Evolutionary conservation across 2,329 filamentous ascomycete genomes (phyloP), one percentile per base, ranked within the genome.

Genomic region (Colletotrichum lupini): DNA sequence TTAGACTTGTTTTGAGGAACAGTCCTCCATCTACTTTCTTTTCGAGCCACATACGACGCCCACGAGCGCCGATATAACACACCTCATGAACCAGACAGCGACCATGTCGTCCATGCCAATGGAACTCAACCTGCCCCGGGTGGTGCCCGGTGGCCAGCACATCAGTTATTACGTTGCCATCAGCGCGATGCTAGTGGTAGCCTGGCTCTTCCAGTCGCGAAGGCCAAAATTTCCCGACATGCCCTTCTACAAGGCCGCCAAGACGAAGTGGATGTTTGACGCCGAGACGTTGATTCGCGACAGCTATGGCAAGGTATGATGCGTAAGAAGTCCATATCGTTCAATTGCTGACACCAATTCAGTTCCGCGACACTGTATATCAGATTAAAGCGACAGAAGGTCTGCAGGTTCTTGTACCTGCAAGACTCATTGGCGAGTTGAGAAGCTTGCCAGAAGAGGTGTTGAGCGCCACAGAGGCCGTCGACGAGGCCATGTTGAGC

Each of bases 341-440:
- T 3, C 12, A 4, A 16, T 6, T 19, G 30, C 59, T 69, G 12
- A 74, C 37, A 56, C 5, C 46, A 14, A 11, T 14, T 5, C 35
- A 87, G 86, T 88, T 88, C 70, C 82, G 83, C 52, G 85, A 87
- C 75, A 80, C 77, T n/a, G 83, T 86, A 19, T 88, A 88, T 68
- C 85, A 87, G 73, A 86, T 88, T 78, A 86, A 83, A 76, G 85
- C 85, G 5, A 88, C 87, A 1, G 87, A 88, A 76, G 87, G 87
- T 12, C 74, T 83, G 19, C 85, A 88, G 73, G 85, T 87, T 11
- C 78, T 88, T 60, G 81, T 88, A 35, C 87, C 87, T 3, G 80
- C 84, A 12, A 83, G 79, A 22, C 78, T 87, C 11, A 79, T 88
- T 3, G 78, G 82, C 12, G 86, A 88, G 77, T 79, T 88, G 28